Conservation (phyloP, 306 rosid genomes). For the Trifolium dubium region DNA sequence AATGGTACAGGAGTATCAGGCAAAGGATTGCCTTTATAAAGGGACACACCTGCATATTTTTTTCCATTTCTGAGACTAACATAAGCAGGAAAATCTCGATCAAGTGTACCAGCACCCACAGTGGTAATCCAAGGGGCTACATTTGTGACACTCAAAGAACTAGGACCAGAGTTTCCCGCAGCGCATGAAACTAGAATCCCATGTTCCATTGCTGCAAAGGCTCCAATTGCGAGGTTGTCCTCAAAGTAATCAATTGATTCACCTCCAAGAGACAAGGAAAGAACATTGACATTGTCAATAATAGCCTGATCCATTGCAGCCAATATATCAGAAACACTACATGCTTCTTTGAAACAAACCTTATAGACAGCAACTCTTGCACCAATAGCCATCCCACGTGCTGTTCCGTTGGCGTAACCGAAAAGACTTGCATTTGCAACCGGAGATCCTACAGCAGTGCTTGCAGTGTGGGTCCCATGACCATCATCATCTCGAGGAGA, state of each 20-base stretch:
- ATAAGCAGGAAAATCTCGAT: slow-evolving; percentile 77
- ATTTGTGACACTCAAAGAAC: slow-evolving; percentile 46
- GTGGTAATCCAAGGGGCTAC: slow-evolving; percentile 93
- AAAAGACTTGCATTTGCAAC: slow-evolving; percentile 58
- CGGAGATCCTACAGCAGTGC: slow-evolving; percentile 69
- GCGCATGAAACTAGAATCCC: slow-evolving; percentile 75
- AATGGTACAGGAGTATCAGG: slow-evolving; percentile 46
- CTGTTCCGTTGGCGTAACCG: slow-evolving; percentile 68
- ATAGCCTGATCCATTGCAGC: slow-evolving; percentile 80
- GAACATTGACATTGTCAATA: slow-evolving; percentile 64
- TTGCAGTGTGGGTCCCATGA: slow-evolving; percentile 87
- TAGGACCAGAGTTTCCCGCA: slow-evolving; percentile 80
- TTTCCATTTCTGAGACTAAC: slow-evolving; percentile 71
- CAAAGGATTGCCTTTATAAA: slow-evolving; percentile 46
- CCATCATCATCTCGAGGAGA: slow-evolving; percentile 83
- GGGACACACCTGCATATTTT: slow-evolving; percentile 67
- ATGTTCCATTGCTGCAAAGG: slow-evolving; percentile 80
- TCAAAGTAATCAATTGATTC: slow-evolving; percentile 48
- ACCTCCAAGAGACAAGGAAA: slow-evolving; percentile 81
- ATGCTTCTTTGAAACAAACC: slow-evolving; percentile 67
- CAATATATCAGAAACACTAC: slow-evolving; percentile 64
- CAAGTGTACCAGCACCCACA: slow-evolving; percentile 90
- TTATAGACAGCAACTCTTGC: slow-evolving; percentile 81
- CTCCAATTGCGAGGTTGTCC: slow-evolving; percentile 68
- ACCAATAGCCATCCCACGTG: slow-evolving; percentile 80